Percentiles rank a stretch among this genome's conserved stretches.
These are phyloP conservation scores for Elongisporangium undulatum DNA, from an alignment of 352 stramenopile genomes.

Conservation along the genomic window DNA sequence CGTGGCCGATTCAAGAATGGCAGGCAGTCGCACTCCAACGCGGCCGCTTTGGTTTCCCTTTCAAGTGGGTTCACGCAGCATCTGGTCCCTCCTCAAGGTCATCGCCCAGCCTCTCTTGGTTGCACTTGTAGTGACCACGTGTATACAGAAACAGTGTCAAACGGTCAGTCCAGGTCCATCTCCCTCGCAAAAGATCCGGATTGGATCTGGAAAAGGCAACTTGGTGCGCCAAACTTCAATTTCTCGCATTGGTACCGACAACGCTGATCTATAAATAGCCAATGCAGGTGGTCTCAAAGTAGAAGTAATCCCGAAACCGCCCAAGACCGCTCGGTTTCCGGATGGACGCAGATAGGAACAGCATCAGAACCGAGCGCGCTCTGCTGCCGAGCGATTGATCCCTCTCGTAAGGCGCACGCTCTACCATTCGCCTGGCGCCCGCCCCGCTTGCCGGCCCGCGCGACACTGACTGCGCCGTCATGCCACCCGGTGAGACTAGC, in stretches of 20 bases:
- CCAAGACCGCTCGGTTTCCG: background rate
- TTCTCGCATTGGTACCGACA: background rate
- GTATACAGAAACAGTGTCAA: background rate
- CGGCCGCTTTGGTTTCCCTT: background rate
- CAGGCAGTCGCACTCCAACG: background rate
- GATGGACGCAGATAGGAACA: background rate
- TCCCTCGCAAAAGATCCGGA: background rate
- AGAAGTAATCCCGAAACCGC: background rate
- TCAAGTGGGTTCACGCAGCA: background rate
- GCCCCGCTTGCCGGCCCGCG: background rate
- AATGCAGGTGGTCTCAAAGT: background rate
- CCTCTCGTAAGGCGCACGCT: background rate
- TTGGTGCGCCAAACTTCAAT: background rate
- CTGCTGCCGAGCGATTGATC: background rate
- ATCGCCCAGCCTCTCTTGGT: background rate
- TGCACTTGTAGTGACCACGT: background rate
- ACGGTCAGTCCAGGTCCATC: background rate
- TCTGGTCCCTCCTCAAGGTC: background rate
- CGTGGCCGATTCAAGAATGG: background rate
- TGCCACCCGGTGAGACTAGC: conserved; percentile 3
- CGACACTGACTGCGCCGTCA: conserved; percentile 6
- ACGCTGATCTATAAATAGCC: background rate
- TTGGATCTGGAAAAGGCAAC: background rate
- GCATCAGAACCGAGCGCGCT: background rate
- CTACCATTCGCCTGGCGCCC: background rate